Evolutionary conservation across 2,329 filamentous ascomycete species (phyloP).

Genomic region (Penicillium sp.): DNA sequence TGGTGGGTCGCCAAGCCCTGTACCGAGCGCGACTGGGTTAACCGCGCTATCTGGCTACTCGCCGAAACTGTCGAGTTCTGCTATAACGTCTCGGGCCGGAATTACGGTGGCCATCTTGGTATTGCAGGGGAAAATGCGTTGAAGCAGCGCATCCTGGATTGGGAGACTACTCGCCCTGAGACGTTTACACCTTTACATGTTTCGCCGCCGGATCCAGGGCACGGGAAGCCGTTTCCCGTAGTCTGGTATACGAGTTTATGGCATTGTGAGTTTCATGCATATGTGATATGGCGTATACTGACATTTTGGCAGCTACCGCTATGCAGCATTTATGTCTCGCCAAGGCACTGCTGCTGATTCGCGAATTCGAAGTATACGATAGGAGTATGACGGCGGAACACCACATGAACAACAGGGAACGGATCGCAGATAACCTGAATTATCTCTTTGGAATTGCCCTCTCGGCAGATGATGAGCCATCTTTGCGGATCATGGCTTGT

Average conservation of each 20-base stretch:
- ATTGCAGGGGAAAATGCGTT: slow-evolving; percentile 18
- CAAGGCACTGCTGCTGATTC: slow-evolving; percentile 30
- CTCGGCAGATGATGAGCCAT: slow-evolving; percentile 33
- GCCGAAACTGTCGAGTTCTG: slow-evolving; percentile 34
- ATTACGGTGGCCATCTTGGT: slow-evolving; percentile 15
- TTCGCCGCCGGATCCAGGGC: slow-evolving; percentile 23
- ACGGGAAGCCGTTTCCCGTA: slow-evolving; percentile 31
- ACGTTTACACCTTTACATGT: slow-evolving; percentile 31
- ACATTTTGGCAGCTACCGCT: slow-evolving; percentile 26
- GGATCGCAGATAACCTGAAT: slow-evolving; percentile 26
- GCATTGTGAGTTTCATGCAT: slow-evolving; percentile 25
- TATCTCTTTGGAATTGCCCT: slow-evolving; percentile 34
- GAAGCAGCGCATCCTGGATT: slow-evolving; percentile 25
- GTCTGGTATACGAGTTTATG: slow-evolving; percentile 32
- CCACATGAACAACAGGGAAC: slow-evolving; percentile 23
- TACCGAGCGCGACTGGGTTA: slow-evolving; percentile 31
- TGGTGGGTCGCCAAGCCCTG: slow-evolving; percentile 25
- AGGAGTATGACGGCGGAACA: slow-evolving; percentile 10
- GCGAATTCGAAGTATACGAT: slow-evolving; percentile 17
- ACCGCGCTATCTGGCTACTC: slow-evolving; percentile 32
- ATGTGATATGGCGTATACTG: background rate
- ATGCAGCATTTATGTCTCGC: slow-evolving; percentile 34
- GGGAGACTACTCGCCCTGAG: slow-evolving; percentile 28
- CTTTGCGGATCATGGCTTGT: slow-evolving; percentile 32
- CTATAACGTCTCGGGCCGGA: slow-evolving; percentile 22